phyloP scores from a whole-genome alignment of 352 stramenopile genomes.

The Phytopythium delawarense region DNA sequence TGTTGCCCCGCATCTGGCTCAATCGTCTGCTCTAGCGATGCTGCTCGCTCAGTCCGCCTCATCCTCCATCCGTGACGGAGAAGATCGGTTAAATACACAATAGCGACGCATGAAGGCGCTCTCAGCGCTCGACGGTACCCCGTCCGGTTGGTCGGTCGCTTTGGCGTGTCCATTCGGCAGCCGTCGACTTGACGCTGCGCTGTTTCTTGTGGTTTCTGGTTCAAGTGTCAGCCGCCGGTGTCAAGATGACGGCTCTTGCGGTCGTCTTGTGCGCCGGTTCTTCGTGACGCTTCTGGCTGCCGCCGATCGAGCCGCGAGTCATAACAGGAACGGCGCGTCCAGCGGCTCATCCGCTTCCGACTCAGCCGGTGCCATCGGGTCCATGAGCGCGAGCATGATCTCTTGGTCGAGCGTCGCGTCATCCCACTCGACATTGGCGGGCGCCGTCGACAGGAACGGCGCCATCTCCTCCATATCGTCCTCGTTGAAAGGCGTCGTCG shows the following conservation, averaged over 20 bases:
- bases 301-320: not conserved
- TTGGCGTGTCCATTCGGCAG: not conserved
- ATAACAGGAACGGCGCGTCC: conserved; percentile 4
- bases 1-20: not conserved
- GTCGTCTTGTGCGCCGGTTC: not conserved
- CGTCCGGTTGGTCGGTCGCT: not conserved
- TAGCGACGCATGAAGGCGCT: not conserved
- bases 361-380: not conserved
- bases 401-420: conserved; percentile 1
- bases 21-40: not conserved
- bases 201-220: not conserved
- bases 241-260: not conserved
- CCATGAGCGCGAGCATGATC: not conserved
- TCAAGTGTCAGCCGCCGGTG: too few relatives aligned
- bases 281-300: not conserved
- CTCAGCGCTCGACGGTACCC: not conserved
- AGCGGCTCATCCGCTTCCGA: not conserved
- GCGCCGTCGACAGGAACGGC: not conserved
- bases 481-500: not conserved
- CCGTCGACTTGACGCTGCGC: not conserved
- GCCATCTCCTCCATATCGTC: conserved; percentile 5
- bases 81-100: not conserved
- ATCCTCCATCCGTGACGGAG: not conserved
- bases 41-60: not conserved
- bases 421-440: not conserved